Base-by-base conservation (phyloP, 2,329 filamentous ascomycete genomes). In the Pseudogymnoascus sp. region DNA sequence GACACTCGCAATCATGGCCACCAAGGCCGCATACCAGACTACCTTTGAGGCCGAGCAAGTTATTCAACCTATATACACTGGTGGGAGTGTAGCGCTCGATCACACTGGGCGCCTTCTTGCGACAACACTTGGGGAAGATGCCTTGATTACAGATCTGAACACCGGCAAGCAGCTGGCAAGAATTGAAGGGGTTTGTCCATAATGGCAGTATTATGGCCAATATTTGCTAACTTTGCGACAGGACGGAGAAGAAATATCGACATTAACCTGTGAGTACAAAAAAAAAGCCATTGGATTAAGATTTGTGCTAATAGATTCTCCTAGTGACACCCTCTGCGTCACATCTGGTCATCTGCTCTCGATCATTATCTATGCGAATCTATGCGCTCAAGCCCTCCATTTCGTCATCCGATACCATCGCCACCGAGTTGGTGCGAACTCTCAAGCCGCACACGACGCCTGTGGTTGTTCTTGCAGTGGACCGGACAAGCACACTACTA, bases 281-380 rank as follows among this genome's bases (percentile, higher is more conserved):
- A 31, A 37, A 46, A 19, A 26, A 65, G 17, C 15, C 29, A 46
- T 62, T 68, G n/a, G 29, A 19, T 56, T 7, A 15, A 15, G 6
- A 40, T 23, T 13, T 62, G 62, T 66, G 53, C 67, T 23, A 40
- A 60, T 31, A n/a, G 31, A n/a, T n/a, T n/a, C 33, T 21, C 33
- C 21, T 69, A 91, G 89, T 99, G 69, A 96, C 93, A 0, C 92
- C 93, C 0, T 91, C 90, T 65, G 91, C 87, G 7, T 92, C 91
- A 26, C 91, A 97, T 75, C 83, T 97, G 63, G 87, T 96, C 67
- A 79, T 96, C 69, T 97, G 93, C 78, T 99, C 95, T 17, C 88
- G 93, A 68, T 97, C 93, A n/a, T 82, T 97, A 62, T 93, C 92
- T 6, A 96, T 97, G 92, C 89, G 90, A 72, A 92, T 97, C 68